A percentile compares a stretch with the other conserved stretches of the same genome.
phyloP scores from a whole-genome alignment of 2,329 filamentous ascomycete genomes.

The Colletotrichum coccodes region DNA sequence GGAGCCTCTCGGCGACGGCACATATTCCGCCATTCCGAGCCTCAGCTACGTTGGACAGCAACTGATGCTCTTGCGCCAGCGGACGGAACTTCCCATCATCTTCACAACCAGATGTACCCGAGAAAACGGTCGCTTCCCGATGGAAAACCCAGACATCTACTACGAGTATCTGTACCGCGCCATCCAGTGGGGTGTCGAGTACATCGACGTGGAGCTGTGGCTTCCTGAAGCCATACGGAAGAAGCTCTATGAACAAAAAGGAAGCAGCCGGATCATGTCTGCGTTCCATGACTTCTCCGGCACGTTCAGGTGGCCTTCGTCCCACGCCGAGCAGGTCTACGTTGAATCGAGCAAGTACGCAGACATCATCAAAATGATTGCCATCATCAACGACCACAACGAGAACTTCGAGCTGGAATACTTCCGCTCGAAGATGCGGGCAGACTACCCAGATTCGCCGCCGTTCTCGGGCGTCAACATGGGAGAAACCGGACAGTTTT shows the following conservation, averaged over 20 bases:
- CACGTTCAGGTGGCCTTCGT: conserved; percentile 83
- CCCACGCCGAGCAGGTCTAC: conserved; percentile 78
- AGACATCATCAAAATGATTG: conserved; percentile 92
- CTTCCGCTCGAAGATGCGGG: conserved; percentile 81
- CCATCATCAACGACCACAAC: conserved; percentile 81
- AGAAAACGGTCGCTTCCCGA: conserved; percentile 87
- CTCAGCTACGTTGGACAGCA: conserved; percentile 88
- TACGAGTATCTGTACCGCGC: conserved; percentile 85
- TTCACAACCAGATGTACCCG: conserved; percentile 85
- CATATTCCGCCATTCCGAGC: conserved; percentile 75
- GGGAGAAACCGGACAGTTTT: conserved; percentile 87
- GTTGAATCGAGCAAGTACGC: conserved; percentile 77
- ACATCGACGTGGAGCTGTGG: conserved; percentile 90
- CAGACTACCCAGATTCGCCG: conserved; percentile 74
- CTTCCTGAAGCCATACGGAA: conserved; percentile 80
- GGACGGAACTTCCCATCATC: conserved; percentile 89
- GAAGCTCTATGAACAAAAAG: conserved; percentile 74
- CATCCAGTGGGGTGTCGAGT: conserved; percentile 90
- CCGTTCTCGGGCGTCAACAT: conserved; percentile 88
- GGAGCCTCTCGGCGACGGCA: conserved; percentile 73
- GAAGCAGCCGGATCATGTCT: conserved; percentile 88
- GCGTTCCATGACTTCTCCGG: conserved; percentile 91
- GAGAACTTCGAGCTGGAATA: conserved; percentile 93
- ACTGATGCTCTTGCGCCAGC: conserved; percentile 83
- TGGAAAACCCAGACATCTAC: conserved; percentile 80